These are phyloP conservation scores for Austroboletus niveus DNA, from an alignment of 1,284 basidiomycete genomes.

Conservation along the genomic window DNA sequence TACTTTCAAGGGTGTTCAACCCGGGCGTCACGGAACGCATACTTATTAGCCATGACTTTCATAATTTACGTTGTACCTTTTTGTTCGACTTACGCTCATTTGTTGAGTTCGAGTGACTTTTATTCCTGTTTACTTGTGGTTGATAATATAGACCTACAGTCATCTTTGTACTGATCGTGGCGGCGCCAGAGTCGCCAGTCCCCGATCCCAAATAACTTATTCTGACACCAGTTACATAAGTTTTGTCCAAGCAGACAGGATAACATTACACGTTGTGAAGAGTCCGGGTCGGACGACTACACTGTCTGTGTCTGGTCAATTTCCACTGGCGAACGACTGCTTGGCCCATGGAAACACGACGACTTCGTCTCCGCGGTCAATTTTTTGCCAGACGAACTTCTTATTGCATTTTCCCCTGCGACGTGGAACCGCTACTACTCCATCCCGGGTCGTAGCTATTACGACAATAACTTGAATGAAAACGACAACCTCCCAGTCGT, in stretches of 20 bases:
- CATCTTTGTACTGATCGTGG: not conserved
- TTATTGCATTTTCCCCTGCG: conserved; percentile 10
- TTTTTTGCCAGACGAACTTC: conserved; percentile 11
- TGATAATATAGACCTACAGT: not conserved
- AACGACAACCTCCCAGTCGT: not conserved
- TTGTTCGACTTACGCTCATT: not conserved
- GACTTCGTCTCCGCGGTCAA: not conserved
- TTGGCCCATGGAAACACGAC: not conserved
- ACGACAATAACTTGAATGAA: no score
- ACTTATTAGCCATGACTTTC: not conserved
- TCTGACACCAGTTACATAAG: no score
- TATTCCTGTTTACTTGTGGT: not conserved
- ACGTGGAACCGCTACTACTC: not conserved
- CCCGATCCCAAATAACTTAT: no score
- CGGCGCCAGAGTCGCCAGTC: no score
- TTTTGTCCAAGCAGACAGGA: no score
- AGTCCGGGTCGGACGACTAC: conserved; percentile 4
- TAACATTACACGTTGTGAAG: no score
- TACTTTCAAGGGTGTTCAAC: not conserved
- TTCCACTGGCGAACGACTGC: not conserved
- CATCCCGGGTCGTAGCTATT: conserved; percentile 6
- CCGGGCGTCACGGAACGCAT: not conserved
- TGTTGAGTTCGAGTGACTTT: not conserved
- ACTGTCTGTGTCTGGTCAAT: conserved; percentile 8
- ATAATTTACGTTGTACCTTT: not conserved